phyloP scores from a whole-genome alignment of 2,329 filamentous ascomycete genomes.

The Fusarium begoniae region DNA sequence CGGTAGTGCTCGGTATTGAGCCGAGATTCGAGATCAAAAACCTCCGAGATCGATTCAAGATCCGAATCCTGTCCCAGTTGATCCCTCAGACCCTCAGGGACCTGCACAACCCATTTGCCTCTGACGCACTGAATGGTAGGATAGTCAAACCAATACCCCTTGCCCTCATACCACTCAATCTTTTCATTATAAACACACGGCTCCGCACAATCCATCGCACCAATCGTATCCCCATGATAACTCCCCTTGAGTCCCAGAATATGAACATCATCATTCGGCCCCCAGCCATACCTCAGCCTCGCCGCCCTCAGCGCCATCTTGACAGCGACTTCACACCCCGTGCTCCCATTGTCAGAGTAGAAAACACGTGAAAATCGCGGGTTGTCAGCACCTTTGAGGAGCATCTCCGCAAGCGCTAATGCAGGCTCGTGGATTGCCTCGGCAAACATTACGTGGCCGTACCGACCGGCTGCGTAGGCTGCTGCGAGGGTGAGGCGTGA shows the following conservation, averaged over 20 bases:
- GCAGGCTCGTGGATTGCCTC: conserved; percentile 83
- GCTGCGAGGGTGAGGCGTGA: conserved; percentile 76
- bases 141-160: conserved; percentile 84
- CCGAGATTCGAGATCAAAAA: conserved; percentile 69
- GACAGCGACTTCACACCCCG: conserved; percentile 82
- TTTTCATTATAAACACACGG: conserved; percentile 82
- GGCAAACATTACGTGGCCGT: conserved; percentile 90
- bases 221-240: conserved; percentile 90
- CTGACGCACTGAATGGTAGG: conserved; percentile 73
- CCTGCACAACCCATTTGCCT: conserved; percentile 72
- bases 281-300: conserved; percentile 72
- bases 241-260: conserved; percentile 81
- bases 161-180: conserved; percentile 85
- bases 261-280: conserved; percentile 64
- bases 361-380: conserved; percentile 76
- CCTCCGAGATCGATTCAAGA: conserved; percentile 59
- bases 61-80: conserved; percentile 55
- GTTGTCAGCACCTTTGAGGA: conserved; percentile 69
- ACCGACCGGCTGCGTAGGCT: conserved; percentile 82
- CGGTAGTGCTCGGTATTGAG: conserved; percentile 54
- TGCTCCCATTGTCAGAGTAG: conserved; percentile 86
- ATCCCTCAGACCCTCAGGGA: conserved; percentile 59
- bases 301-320: conserved; percentile 85
- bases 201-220: conserved; percentile 86
- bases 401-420: conserved; percentile 70